A percentile compares a stretch with the other conserved stretches of the same genome.
Evolutionary conservation across 257 asterid genomes (phyloP).

Genomic region (Gardenia jasminoides): DNA sequence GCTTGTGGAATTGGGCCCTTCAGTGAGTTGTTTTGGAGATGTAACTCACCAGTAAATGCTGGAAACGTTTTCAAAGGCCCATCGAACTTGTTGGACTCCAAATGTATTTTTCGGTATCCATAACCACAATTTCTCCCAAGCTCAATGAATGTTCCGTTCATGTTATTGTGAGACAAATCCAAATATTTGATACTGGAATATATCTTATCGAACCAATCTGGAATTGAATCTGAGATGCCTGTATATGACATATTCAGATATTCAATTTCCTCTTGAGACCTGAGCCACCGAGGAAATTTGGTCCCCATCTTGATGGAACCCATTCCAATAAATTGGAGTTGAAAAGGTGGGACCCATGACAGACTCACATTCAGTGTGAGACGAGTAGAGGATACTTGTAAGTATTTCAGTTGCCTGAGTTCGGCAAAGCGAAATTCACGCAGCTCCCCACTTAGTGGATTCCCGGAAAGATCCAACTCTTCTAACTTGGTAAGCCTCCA

Average conservation of each 20-base stretch:
- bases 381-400: background rate
- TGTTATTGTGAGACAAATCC: conserved; percentile 14
- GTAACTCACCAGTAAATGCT: background rate
- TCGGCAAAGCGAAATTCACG: conserved; percentile 4
- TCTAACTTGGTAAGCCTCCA: background rate
- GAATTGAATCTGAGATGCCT: conserved; percentile 18
- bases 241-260: background rate
- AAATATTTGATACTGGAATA: background rate
- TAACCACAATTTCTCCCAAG: background rate
- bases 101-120: background rate
- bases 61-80: conserved; percentile 14
- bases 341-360: conserved; percentile 24
- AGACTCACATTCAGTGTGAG: conserved; percentile 13
- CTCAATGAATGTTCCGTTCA: conserved; percentile 6
- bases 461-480: background rate
- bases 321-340: background rate
- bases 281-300: conserved; percentile 20
- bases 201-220: conserved; percentile 9
- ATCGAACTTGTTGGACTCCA: conserved; percentile 17
- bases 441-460: conserved; percentile 1
- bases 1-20: conserved; percentile 6
- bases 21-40: conserved; percentile 4
- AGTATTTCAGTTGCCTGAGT: background rate
- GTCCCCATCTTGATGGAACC: conserved; percentile 10
- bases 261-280: background rate